These are phyloP conservation scores for Puccinia horiana DNA, from an alignment of 1,284 basidiomycete genomes.

Conservation along the genomic window DNA sequence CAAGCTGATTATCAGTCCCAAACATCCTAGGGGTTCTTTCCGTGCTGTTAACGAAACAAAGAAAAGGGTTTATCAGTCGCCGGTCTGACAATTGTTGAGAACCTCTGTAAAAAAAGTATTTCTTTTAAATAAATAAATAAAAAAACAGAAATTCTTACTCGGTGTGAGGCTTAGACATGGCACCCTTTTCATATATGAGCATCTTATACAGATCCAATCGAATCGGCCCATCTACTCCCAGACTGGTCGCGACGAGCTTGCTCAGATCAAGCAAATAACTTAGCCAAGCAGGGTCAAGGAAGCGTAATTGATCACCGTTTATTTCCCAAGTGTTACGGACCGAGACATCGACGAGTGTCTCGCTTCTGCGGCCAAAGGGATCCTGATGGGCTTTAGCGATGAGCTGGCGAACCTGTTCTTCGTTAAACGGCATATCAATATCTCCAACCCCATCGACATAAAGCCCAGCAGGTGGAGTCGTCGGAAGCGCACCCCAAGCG, in stretches of 20 bases:
- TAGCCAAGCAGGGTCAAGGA: neutral
- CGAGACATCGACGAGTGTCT: neutral
- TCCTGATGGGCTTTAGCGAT: neutral
- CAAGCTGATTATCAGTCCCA: conserved; percentile 50
- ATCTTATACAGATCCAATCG: neutral
- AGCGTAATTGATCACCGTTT: neutral
- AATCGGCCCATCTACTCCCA: neutral
- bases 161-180: conserved; percentile 8
- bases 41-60: neutral
- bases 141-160: neutral
- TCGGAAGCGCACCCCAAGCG: conserved; percentile 9
- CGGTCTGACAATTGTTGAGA: neutral
- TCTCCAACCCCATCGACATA: conserved; percentile 6
- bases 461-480: conserved; percentile 1
- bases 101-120: too few species aligned
- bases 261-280: neutral
- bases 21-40: conserved; percentile 41
- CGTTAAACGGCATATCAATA: neutral
- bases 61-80: neutral
- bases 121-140: neutral
- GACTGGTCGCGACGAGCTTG: neutral
- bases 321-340: conserved; percentile 9
- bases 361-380: conserved; percentile 7
- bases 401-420: neutral
- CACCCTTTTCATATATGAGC: conserved; percentile 10